A percentile compares a stretch with the other conserved stretches of the same genome.
Conservation (phyloP, 75 land plant species). For the Chamaecyparis obtusa region DNA sequence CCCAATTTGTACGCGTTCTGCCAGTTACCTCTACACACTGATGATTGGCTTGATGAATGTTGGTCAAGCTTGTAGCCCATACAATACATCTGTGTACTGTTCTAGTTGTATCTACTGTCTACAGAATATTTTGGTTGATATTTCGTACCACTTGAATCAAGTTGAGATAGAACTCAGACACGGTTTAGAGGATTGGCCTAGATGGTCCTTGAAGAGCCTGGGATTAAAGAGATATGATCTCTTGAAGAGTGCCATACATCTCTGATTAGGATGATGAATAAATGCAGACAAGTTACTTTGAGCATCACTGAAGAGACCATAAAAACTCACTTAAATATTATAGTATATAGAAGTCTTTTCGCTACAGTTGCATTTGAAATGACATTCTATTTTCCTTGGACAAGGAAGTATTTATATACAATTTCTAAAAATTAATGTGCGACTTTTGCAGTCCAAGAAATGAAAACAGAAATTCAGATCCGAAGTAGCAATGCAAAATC, state of each 20-base stretch:
- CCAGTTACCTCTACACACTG: too few relatives aligned
- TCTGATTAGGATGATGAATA: background rate
- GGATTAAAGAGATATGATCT: background rate
- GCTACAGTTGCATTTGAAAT: background rate
- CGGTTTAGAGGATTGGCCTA: background rate
- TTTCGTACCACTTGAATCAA: too few relatives aligned
- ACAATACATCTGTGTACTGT: background rate
- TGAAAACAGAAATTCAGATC: background rate
- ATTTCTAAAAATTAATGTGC: background rate
- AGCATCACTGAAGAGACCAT: background rate
- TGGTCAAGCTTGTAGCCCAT: too few relatives aligned
- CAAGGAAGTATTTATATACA: background rate
- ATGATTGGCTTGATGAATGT: too few relatives aligned
- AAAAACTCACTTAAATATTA: background rate
- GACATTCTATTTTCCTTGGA: background rate
- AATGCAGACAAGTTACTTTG: background rate
- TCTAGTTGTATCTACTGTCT: background rate
- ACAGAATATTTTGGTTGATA: background rate
- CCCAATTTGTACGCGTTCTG: too few relatives aligned
- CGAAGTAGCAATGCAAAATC: background rate
- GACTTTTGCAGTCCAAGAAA: background rate
- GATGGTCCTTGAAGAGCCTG: background rate
- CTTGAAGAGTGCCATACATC: background rate
- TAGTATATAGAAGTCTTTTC: background rate
- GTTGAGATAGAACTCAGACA: background rate